Percentiles rank a stretch among this genome's conserved stretches.
Conservation (phyloP, 345 rosid genomes). For the Salix suchowensis region DNA sequence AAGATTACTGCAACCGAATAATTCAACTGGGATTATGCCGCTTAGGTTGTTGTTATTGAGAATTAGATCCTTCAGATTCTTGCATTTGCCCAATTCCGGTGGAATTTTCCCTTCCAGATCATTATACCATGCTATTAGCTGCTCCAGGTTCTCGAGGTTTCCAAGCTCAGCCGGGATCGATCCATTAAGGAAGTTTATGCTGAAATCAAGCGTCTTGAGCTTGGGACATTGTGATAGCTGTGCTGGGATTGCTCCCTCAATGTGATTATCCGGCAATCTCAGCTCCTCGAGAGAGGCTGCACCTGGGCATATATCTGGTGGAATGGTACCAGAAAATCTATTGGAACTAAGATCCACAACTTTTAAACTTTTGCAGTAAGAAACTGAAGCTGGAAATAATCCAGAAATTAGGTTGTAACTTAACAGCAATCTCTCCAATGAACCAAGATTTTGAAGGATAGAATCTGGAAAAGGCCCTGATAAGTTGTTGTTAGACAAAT, state of each 20-base stretch:
- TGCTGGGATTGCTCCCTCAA: slow-evolving; percentile 67
- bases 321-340: slow-evolving; percentile 62
- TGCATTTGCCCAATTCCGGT: slow-evolving; percentile 66
- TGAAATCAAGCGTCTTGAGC: slow-evolving; percentile 69
- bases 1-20: slow-evolving; percentile 74
- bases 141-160: slow-evolving; percentile 70
- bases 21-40: slow-evolving; percentile 74
- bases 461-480: slow-evolving; percentile 70
- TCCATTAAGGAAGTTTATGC: slow-evolving; percentile 80
- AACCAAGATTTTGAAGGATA: slow-evolving; percentile 48
- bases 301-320: slow-evolving; percentile 78
- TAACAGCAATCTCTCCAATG: slow-evolving; percentile 59
- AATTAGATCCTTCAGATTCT: slow-evolving; percentile 68
- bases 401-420: slow-evolving; percentile 72
- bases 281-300: slow-evolving; percentile 72
- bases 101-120: slow-evolving; percentile 74
- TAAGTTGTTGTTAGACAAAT: slow-evolving; percentile 80
- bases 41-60: slow-evolving; percentile 75
- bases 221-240: slow-evolving; percentile 69
- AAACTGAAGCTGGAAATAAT: slow-evolving; percentile 62
- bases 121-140: slow-evolving; percentile 89
- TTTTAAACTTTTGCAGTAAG: slow-evolving; percentile 59
- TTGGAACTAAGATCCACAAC: slow-evolving; percentile 79
- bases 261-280: slow-evolving; percentile 73
- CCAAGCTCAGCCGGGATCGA: slow-evolving; percentile 82